Conservation (phyloP, 176 grass and related monocot genomes). For the Phyllostachys edulis region DNA sequence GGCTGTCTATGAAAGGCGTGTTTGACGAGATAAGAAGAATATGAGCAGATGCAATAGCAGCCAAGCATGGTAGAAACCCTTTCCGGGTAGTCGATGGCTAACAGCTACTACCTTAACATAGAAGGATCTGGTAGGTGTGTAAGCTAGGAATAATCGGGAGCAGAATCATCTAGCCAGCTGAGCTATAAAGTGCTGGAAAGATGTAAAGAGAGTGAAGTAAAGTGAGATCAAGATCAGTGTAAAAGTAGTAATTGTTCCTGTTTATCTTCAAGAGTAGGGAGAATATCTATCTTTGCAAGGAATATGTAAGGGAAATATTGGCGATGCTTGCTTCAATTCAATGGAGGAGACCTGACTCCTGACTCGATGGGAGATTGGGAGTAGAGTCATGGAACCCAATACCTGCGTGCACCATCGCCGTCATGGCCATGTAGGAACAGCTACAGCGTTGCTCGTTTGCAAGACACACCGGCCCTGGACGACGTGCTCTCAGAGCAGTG, state of each 20-base stretch:
- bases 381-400: neutral
- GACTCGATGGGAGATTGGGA: neutral
- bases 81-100: too few species aligned
- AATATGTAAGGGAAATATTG: constrained; percentile 32
- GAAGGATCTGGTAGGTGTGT: constrained; percentile 27
- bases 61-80: constrained; percentile 17
- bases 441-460: neutral
- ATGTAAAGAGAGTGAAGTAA: neutral
- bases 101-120: neutral
- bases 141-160: constrained; percentile 27
- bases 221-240: constrained; percentile 23
- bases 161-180: constrained; percentile 12
- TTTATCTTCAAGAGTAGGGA: constrained; percentile 29
- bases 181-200: constrained; percentile 14
- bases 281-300: neutral
- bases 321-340: constrained; percentile 5
- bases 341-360: neutral
- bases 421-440: neutral
- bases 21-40: constrained; percentile 4
- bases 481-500: neutral
- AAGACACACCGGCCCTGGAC: neutral
- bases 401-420: neutral
- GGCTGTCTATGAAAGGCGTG: constrained; percentile 1
- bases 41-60: neutral
- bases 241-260: constrained; percentile 22